Percentiles rank a stretch among this genome's conserved stretches.
These are phyloP conservation scores for Calonectria naviculata DNA, from an alignment of 2,329 filamentous ascomycete genomes.

Conservation along the genomic window DNA sequence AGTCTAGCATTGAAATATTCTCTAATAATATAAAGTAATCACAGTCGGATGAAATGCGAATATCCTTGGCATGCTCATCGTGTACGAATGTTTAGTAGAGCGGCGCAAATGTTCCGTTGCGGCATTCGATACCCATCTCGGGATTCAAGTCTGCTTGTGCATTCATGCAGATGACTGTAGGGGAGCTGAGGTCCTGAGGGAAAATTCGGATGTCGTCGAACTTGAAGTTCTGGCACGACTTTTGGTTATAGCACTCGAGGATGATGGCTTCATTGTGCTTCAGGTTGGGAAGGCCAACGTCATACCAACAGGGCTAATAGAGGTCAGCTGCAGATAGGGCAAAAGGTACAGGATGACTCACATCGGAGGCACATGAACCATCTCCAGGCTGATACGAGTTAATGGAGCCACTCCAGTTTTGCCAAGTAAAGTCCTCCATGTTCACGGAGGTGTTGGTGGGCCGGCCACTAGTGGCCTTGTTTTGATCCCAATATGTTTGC, in stretches of 20 bases:
- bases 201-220: conserved; percentile 16
- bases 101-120: conserved; percentile 16
- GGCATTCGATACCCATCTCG: conserved; percentile 17
- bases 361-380: conserved; percentile 19
- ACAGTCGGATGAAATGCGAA: not conserved
- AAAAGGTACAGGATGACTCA: not conserved
- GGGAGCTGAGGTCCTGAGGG: conserved; percentile 14
- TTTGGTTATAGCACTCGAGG: conserved; percentile 21
- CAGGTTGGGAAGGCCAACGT: conserved; percentile 19
- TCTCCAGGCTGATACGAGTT: conserved; percentile 21
- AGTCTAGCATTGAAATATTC: not conserved
- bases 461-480: conserved; percentile 14
- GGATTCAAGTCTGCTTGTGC: conserved; percentile 11
- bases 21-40: not conserved
- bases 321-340: not conserved
- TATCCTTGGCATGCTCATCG: not conserved
- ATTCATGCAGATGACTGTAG: conserved; percentile 22
- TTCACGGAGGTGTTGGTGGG: conserved; percentile 14
- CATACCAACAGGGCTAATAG: conserved; percentile 16
- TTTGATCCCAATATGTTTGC: conserved; percentile 22
- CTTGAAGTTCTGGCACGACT: conserved; percentile 21
- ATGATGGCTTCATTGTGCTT: conserved; percentile 22
- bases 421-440: conserved; percentile 21
- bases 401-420: conserved; percentile 19
- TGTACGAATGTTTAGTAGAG: not conserved